Conservation (phyloP, 1,139 yeast species). For the Yamadazyma mexicana region DNA sequence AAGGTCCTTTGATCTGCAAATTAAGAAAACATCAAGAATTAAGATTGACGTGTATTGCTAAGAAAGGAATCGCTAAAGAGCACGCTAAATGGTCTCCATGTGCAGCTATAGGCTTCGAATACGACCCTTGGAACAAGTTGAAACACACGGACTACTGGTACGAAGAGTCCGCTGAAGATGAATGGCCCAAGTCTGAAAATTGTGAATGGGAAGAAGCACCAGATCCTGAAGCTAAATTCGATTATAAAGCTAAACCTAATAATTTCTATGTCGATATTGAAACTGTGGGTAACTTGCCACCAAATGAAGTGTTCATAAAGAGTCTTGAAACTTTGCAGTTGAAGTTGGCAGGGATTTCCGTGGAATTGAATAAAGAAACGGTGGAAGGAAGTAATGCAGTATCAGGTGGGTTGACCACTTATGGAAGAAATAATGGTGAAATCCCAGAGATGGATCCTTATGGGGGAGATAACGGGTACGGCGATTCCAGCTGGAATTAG, state of each 20-base stretch:
- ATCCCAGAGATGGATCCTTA: slow-evolving; percentile 43
- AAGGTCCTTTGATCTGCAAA: slow-evolving; percentile 88
- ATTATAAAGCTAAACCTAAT: slow-evolving; percentile 78
- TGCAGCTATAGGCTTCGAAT: slow-evolving; percentile 95
- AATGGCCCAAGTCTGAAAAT: slow-evolving; percentile 90
- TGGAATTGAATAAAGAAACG: slow-evolving; percentile 69
- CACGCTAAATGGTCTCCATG: slow-evolving; percentile 99
- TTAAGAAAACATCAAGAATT: slow-evolving; percentile 92
- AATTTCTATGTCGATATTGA: slow-evolving; percentile 87
- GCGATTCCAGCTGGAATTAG: slow-evolving; percentile 32
- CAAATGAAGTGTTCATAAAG: slow-evolving; percentile 83
- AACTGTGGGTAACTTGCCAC: slow-evolving; percentile 85
- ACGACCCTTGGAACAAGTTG: slow-evolving; percentile 98
- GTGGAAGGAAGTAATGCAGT: slow-evolving; percentile 48
- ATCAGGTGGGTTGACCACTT: slow-evolving; percentile 50
- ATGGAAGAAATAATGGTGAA: slow-evolving; percentile 47
- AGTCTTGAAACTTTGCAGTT: slow-evolving; percentile 84
- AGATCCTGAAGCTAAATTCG: slow-evolving; percentile 82
- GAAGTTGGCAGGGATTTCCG: slow-evolving; percentile 86
- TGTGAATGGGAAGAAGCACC: slow-evolving; percentile 98
- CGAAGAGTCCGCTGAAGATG: slow-evolving; percentile 82
- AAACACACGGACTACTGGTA: slow-evolving; percentile 97
- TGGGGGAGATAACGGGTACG: slow-evolving; percentile 42
- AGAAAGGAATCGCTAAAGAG: slow-evolving; percentile 96
- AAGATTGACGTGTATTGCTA: slow-evolving; percentile 87